Evolutionary conservation across 805 yeast genomes (phyloP).

Genomic region (Suhomyces vadensis): DNA sequence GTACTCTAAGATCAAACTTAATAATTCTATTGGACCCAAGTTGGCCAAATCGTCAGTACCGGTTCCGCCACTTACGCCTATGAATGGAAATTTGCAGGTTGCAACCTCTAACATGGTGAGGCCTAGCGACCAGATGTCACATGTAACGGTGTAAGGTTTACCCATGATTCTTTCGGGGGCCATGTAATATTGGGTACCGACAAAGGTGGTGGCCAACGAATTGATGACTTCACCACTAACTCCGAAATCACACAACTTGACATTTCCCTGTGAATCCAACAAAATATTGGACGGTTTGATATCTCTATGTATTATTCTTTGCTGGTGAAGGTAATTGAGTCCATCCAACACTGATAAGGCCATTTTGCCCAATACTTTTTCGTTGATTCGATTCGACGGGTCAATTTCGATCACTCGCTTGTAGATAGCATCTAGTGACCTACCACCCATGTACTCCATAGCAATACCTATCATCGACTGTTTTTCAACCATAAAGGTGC

Average conservation of each 20-base stretch:
- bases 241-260: conserved; percentile 95
- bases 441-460: conserved; percentile 97
- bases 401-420: conserved; percentile 63
- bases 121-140: conserved; percentile 97
- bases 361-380: conserved; percentile 86
- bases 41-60: conserved; percentile 31
- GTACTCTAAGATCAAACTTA: conserved; percentile 77
- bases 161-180: conserved; percentile 98
- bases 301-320: conserved; percentile 89
- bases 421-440: conserved; percentile 88
- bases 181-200: conserved; percentile 98
- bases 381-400: conserved; percentile 83
- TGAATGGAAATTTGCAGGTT: conserved; percentile 82
- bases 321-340: conserved; percentile 81
- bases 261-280: conserved; percentile 72
- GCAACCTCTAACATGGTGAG: conserved; percentile 91
- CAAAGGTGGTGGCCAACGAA: conserved; percentile 92
- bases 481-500: conserved; percentile 79
- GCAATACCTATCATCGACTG: conserved; percentile 85
- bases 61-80: neutral
- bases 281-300: conserved; percentile 94
- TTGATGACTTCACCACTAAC: conserved; percentile 97
- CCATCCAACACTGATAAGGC: conserved; percentile 87
- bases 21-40: conserved; percentile 75
- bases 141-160: conserved; percentile 90